A percentile compares a stretch with the other conserved stretches of the same genome.
These are phyloP conservation scores for Mucor irregularis DNA, from an alignment of 371 early-diverging fungal genomes.

Conservation along the genomic window DNA sequence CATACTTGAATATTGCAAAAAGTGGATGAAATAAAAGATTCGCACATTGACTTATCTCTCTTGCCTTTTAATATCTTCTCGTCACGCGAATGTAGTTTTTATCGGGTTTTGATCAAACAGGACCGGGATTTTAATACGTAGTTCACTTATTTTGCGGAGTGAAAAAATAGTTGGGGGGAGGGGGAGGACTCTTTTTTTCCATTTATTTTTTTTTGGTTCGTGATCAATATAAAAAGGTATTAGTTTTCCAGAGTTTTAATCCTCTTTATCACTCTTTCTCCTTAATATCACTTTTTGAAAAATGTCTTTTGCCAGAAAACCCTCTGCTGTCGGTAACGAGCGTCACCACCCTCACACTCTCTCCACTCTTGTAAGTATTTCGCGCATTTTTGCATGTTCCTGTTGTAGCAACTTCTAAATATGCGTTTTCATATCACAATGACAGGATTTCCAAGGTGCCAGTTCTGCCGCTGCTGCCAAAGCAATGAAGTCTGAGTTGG, in stretches of 20 bases:
- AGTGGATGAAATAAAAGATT: not conserved
- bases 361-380: slow-evolving; percentile 54
- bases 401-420: not conserved
- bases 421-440: not conserved
- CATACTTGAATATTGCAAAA: not conserved
- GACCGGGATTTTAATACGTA: not conserved
- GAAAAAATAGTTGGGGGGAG: not conserved
- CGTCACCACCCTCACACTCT: slow-evolving; percentile 61
- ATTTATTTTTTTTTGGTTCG: not conserved
- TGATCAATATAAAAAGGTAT: slow-evolving; percentile 3
- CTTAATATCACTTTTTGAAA: not conserved
- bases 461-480: slow-evolving; percentile 69
- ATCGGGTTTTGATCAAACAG: not conserved
- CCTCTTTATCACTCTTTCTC: not conserved
- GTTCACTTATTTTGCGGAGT: not conserved
- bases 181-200: not conserved
- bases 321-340: slow-evolving; percentile 38
- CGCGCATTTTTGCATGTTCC: not conserved
- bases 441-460: slow-evolving; percentile 68
- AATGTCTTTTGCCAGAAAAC: slow-evolving; percentile 39
- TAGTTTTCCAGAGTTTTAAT: not conserved
- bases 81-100: too few relatives aligned
- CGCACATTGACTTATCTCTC: not conserved
- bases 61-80: too few relatives aligned
- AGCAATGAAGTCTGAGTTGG: slow-evolving; percentile 65